Base-by-base conservation (phyloP, 805 yeast species). In the Wickerhamiella lipophila region DNA sequence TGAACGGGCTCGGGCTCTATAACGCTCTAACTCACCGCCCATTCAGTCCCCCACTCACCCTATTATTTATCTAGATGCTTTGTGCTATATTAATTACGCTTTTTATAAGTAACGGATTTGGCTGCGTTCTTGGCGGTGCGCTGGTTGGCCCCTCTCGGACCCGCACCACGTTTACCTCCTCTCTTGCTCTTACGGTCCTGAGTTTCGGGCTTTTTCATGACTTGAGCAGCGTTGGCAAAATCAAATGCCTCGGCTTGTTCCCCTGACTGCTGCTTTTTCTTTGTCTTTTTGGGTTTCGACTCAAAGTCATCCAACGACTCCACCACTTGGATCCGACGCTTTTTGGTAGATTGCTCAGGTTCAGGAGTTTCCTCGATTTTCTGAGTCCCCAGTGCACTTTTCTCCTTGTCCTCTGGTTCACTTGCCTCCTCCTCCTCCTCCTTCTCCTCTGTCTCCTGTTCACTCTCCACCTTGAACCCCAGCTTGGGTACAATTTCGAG, bases 171-270 rank as follows among this genome's bases (percentile, higher is more conserved):
- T 23, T n/a, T 23, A 21, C 43, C 32, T 7, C 32, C 22, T 18
- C 18, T 18, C 19, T 19, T 34, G 23, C n/a, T 22, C n/a, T 22
- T n/a, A 46, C 50, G 9, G 45, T 3, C 42, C 25, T 35, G 46
- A 29, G 43, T 12, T 23, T 13, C 25, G 22, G 46, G 41, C 9
- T 50, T 21, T n/a, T 48, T 53, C 42, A 62, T 50, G 5, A 61
- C 59, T 1, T 53, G 42, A 7, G 49, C 45, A 0, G 65, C 65
- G 8, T 50, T 22, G 16, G 41, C 53, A 50, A 61, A 63, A 45
- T 63, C 66, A 34, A 57, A 58, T 6, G 59, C 59, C 3, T 54
- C 54, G 21, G 16, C 41, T 19, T 26, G 46, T 13, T 41, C 25
- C 16, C 18, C 21, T 0, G 41, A 35, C 16, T 40, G 35, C 8